These are phyloP conservation scores for Kandelia obovata DNA, from an alignment of 345 rosid genomes.

Conservation along the genomic window DNA sequence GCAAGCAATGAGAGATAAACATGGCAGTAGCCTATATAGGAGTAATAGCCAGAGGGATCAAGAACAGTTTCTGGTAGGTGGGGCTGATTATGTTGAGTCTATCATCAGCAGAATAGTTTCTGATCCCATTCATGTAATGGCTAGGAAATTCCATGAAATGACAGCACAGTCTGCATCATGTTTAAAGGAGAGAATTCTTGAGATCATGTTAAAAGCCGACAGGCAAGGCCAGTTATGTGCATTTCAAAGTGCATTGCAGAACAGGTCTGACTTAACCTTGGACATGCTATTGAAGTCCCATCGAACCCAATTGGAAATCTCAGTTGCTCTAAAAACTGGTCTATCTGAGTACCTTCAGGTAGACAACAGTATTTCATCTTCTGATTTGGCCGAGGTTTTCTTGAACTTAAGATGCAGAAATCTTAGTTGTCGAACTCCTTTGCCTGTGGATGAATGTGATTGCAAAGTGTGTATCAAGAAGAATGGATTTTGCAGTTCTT, in stretches of 20 bases:
- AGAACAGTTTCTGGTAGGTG: slow-evolving; percentile 47
- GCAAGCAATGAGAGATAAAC: slow-evolving; percentile 48
- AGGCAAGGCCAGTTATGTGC: slow-evolving; percentile 52
- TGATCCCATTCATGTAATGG: slow-evolving; percentile 70
- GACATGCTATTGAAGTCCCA: slow-evolving; percentile 61
- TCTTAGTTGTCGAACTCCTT: slow-evolving; percentile 52
- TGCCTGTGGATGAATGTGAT: slow-evolving; percentile 95
- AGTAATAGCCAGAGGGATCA: slow-evolving; percentile 58
- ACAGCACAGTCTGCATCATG: slow-evolving; percentile 49
- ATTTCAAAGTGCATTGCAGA: slow-evolving; percentile 53
- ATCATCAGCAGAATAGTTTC: slow-evolving; percentile 60
- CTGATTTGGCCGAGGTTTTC: slow-evolving; percentile 86
- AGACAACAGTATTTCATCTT: slow-evolving; percentile 45
- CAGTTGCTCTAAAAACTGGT: slow-evolving; percentile 79
- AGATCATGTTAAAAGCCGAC: slow-evolving; percentile 60
- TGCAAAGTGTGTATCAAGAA: slow-evolving; percentile 81
- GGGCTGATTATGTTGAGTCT: slow-evolving; percentile 69
- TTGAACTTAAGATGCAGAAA: slow-evolving; percentile 78
- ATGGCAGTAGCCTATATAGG: slow-evolving; percentile 53
- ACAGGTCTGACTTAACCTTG: slow-evolving; percentile 57
- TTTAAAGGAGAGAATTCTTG: slow-evolving; percentile 73
- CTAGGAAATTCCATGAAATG: slow-evolving; percentile 77
- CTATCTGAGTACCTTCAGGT: slow-evolving; percentile 61
- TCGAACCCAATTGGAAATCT: slow-evolving; percentile 73
- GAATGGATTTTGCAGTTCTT: slow-evolving; percentile 86